Conservation (phyloP, 2,329 filamentous ascomycete genomes). For the Xylaria sp. region DNA sequence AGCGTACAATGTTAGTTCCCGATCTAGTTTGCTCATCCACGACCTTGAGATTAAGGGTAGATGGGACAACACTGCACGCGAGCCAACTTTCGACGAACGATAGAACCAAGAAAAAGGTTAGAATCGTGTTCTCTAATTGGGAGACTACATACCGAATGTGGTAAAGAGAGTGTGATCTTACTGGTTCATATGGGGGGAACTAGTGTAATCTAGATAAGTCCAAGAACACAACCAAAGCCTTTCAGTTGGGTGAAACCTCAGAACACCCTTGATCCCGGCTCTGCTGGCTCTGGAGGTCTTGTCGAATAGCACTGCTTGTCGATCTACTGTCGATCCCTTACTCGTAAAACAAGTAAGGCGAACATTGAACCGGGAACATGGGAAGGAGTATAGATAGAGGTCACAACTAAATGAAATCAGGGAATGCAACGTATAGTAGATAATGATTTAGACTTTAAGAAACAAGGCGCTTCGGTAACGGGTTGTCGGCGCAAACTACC, state of each 20-base stretch:
- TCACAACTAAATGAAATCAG: neutral
- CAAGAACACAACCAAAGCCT: neutral
- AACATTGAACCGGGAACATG: neutral
- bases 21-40: constrained; percentile 39
- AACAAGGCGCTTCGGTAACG: constrained; percentile 12
- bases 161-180: neutral
- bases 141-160: neutral
- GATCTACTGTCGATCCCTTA: neutral
- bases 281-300: neutral
- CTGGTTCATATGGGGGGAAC: neutral
- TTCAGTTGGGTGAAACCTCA: neutral
- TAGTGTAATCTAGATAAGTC: constrained; percentile 6
- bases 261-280: constrained; percentile 3
- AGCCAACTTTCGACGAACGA: neutral
- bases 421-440: neutral
- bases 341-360: constrained; percentile 1
- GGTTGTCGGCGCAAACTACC: neutral
- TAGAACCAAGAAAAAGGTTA: neutral
- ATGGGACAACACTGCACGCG: neutral
- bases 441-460: neutral
- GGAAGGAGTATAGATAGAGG: neutral
- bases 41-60: constrained; percentile 60
- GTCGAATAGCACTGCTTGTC: neutral
- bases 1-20: neutral
- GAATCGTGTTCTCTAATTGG: neutral